These are phyloP conservation scores for Macadamia integrifolia DNA, from an alignment of 164 flowering plant genomes.

Conservation along the genomic window DNA sequence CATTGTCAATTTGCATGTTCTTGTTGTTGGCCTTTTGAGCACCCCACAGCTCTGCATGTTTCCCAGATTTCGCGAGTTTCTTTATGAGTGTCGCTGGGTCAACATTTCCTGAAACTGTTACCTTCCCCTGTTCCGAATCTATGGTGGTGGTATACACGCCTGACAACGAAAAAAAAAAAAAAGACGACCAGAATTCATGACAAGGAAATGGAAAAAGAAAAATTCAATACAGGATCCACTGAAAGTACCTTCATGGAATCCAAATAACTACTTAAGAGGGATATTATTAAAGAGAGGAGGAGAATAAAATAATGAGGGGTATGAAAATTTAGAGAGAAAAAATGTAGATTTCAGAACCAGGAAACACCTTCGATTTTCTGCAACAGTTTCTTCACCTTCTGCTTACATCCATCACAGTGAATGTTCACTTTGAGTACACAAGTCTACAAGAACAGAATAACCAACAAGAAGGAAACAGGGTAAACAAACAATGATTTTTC, in stretches of 20 bases:
- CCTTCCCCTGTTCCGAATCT: constrained; percentile 88
- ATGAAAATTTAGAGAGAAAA: not conserved
- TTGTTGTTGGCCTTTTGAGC: constrained; percentile 43
- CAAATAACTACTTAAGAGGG: too few species aligned
- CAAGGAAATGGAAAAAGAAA: too few species aligned
- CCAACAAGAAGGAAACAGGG: constrained; percentile 10
- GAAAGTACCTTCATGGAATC: too few species aligned
- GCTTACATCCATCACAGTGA: constrained; percentile 87
- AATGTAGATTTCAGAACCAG: not conserved
- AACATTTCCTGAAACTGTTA: constrained; percentile 85
- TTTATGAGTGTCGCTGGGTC: constrained; percentile 67
- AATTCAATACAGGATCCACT: too few species aligned
- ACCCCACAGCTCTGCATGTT: constrained; percentile 88
- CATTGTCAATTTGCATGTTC: constrained; percentile 58
- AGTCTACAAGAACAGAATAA: constrained; percentile 52
- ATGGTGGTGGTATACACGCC: constrained; percentile 70
- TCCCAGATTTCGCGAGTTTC: constrained; percentile 72
- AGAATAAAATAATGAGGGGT: too few species aligned
- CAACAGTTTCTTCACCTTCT: constrained; percentile 79
- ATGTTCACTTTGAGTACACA: constrained; percentile 82
- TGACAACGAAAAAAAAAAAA: constrained; percentile 16
- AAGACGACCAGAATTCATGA: not conserved
- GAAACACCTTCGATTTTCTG: constrained; percentile 77
- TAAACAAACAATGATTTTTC: constrained; percentile 1
- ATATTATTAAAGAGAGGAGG: too few species aligned